phyloP scores from a whole-genome alignment of 768 basidiomycete species.

The button mushroom (Agaricus bisporus) region DNA sequence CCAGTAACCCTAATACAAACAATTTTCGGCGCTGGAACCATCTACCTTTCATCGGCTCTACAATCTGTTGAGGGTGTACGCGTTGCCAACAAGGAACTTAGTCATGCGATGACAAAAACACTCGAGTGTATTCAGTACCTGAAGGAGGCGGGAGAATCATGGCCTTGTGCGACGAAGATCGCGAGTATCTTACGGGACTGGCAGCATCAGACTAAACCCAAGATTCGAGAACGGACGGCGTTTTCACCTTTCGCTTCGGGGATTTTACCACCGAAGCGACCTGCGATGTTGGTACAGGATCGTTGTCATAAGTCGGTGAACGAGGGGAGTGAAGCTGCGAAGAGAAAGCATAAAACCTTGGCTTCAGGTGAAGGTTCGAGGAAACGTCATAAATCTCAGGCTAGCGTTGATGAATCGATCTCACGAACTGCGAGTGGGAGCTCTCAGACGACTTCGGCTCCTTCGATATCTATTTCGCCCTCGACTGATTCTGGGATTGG shows the following conservation, averaged over 20 bases:
- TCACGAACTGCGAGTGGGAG: neutral
- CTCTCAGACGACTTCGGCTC: neutral
- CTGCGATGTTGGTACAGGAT: neutral
- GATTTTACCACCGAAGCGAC: constrained; percentile 1
- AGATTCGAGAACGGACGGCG: constrained; percentile 27
- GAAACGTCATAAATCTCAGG: constrained; percentile 1
- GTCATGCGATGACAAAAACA: constrained; percentile 35
- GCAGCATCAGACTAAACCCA: constrained; percentile 33
- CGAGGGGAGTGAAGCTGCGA: neutral
- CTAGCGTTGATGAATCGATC: neutral
- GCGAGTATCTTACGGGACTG: constrained; percentile 40
- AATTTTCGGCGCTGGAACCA: constrained; percentile 53
- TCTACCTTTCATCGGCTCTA: constrained; percentile 48
- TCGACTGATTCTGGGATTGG: neutral
- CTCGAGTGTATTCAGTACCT: constrained; percentile 45
- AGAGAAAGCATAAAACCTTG: neutral
- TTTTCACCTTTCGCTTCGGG: constrained; percentile 10
- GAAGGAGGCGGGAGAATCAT: constrained; percentile 45
- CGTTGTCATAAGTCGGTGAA: neutral
- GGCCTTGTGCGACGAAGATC: constrained; percentile 47
- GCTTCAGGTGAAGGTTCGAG: neutral
- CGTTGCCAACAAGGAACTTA: constrained; percentile 39
- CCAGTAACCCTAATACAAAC: constrained; percentile 54
- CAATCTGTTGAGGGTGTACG: constrained; percentile 45
- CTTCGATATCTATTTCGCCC: constrained; percentile 1